These are phyloP conservation scores for Erythrobasidium hasegawianum DNA, from an alignment of 1,284 basidiomycete genomes.

Conservation along the genomic window DNA sequence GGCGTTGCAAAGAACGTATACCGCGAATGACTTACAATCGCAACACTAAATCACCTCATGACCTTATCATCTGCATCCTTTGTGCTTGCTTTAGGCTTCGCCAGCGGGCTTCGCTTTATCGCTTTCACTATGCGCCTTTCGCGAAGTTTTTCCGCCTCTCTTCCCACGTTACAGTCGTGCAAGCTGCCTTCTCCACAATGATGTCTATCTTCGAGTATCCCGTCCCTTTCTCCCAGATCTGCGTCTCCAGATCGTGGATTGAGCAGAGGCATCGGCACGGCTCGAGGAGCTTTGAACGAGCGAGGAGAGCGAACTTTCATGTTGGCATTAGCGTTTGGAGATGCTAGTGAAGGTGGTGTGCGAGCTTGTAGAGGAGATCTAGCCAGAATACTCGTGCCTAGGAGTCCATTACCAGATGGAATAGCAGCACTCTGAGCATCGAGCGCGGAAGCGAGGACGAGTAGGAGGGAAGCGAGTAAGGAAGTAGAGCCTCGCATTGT, in stretches of 20 bases:
- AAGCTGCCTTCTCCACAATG: constrained; percentile 16
- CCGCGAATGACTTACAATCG: no score
- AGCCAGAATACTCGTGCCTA: not conserved
- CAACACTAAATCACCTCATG: no score
- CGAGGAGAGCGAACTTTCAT: not conserved
- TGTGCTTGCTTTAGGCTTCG: not conserved
- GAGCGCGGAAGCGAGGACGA: not conserved
- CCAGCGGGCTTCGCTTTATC: not conserved
- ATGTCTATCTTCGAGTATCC: constrained; percentile 8
- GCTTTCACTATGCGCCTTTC: constrained; percentile 6
- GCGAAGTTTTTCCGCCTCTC: constrained; percentile 7
- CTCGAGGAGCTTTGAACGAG: constrained; percentile 4
- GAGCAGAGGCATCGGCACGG: constrained; percentile 27
- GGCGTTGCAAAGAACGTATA: no score
- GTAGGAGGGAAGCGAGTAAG: not conserved
- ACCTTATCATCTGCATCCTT: no score
- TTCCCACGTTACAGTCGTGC: constrained; percentile 30
- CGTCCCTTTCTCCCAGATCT: constrained; percentile 26
- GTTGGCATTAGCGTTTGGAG: constrained; percentile 16
- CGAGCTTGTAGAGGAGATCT: constrained; percentile 1
- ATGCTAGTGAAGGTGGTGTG: not conserved
- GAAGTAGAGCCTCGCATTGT: not conserved
- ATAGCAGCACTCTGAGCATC: not conserved
- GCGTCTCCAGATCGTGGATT: constrained; percentile 19
- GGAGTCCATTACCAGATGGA: not conserved